Conservation (phyloP, 306 rosid genomes). For the Dryas octopetala region DNA sequence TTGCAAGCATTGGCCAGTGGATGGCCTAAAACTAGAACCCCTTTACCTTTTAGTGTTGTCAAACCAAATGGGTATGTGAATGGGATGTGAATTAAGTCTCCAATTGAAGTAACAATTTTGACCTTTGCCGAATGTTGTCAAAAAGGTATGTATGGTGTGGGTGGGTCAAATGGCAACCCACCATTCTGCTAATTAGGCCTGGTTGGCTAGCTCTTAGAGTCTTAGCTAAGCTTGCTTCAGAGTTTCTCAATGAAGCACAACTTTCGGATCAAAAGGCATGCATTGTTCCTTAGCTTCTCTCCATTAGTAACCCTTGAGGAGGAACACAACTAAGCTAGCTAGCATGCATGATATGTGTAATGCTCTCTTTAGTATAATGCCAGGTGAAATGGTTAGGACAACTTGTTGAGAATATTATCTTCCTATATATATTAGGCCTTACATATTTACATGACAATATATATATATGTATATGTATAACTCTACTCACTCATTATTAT, state of each 20-base stretch:
- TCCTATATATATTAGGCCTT: no score
- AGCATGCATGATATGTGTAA: no score
- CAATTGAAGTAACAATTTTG: conserved; percentile 7
- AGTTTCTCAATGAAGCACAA: background rate
- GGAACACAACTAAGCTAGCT: no score
- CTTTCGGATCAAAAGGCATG: no score
- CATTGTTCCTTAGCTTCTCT: no score
- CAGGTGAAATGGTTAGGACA: background rate
- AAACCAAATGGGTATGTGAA: background rate
- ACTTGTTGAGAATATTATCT: no score
- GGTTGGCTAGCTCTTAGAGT: no score
- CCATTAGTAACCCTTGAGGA: no score
- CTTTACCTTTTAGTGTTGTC: conserved; percentile 3
- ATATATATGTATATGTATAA: no score
- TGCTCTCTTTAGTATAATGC: no score
- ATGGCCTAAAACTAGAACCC: conserved; percentile 1
- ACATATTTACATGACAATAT: no score
- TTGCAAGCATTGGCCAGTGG: conserved; percentile 9
- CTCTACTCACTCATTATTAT: no score
- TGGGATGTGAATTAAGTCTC: background rate
- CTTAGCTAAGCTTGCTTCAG: background rate
- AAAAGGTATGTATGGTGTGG: background rate
- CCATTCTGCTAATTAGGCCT: background rate
- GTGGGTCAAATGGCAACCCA: background rate
- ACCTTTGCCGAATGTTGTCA: background rate